A percentile compares a stretch with the other conserved stretches of the same genome.
Evolutionary conservation across 192 early-diverging fungal genomes (phyloP).

Genomic region (Backusella luteola): DNA sequence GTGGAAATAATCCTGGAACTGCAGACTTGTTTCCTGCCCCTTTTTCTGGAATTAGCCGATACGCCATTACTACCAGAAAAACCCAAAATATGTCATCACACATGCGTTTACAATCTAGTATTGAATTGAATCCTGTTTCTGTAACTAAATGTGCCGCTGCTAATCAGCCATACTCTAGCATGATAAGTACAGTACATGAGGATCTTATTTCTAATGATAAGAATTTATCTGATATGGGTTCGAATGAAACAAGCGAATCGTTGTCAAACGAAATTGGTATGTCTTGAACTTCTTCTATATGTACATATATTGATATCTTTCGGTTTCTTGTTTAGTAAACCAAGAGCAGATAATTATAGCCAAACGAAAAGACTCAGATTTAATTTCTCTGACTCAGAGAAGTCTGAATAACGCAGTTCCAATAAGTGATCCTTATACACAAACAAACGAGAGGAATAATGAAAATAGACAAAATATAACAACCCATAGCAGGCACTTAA

Average conservation of each 20-base stretch:
- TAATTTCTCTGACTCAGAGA: background rate
- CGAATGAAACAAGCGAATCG: background rate
- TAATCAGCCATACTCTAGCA: background rate
- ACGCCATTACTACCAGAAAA: slow-evolving; percentile 17
- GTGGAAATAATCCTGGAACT: slow-evolving; percentile 7
- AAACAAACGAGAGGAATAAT: background rate
- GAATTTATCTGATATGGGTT: background rate
- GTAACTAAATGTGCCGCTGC: background rate
- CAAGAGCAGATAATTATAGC: background rate
- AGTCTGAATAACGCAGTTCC: background rate
- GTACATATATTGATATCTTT: background rate
- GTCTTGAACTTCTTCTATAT: background rate
- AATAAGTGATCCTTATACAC: background rate
- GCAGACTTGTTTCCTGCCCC: slow-evolving; percentile 22
- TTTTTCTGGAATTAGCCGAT: slow-evolving; percentile 18
- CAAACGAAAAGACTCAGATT: background rate
- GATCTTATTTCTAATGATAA: background rate
- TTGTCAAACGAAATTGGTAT: background rate
- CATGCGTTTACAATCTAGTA: background rate
- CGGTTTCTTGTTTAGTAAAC: background rate
- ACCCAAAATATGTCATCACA: background rate
- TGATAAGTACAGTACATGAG: background rate
- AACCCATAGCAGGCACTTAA: background rate
- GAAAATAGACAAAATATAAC: background rate
- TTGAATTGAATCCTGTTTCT: background rate